Base-by-base conservation (phyloP, 2,329 filamentous ascomycete genomes). In the Ophiocordyceps sinensis region DNA sequence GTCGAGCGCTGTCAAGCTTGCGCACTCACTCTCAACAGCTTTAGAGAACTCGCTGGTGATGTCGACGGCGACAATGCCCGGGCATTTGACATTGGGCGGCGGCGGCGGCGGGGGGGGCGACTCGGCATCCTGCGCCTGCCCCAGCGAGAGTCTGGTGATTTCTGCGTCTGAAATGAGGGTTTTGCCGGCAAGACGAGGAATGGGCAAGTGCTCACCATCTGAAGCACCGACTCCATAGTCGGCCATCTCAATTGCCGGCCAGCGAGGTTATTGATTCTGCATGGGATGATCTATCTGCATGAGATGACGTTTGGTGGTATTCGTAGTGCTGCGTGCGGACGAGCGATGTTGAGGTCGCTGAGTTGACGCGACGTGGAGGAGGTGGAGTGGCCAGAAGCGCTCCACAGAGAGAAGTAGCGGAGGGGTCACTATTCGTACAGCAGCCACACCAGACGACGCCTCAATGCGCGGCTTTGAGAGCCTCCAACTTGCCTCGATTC, bases 41-140 rank as follows among this genome's bases (percentile, higher is more conserved):
- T 64, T 51, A 6, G 57, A 55, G 49, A 81, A 80, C 45, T 65
- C 65, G 15, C 67, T 55, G 2, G 76, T 79, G 40, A 82, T 75
- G 50, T 80, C 75, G 23, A 66, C 63, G 31, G 71, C 61, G 41
- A 77, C 57, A 21, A 80, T 58, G 32, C 75, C 74, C 10, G 66
- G 60, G 40, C 62, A 63, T 21, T 58, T 56, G 26, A 67, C 59
- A 37, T 57, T 58, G 17, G 66, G 63, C 38, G 63, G 58, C 35
- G 62, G 64, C 34, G 61, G 53, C 40, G 50, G 53, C 28, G 52
- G 49, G 41, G 48, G 47, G 19, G 32, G 32, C 15, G 38, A 39
- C 44, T 58, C 54, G 42, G 48, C 42, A 36, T 49, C 53, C 38
- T 61, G 55, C 41, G 49, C 53, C 38, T 61, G 55, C 41, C 57